A percentile compares a stretch with the other conserved stretches of the same genome.
phyloP scores from a whole-genome alignment of 108 stramenopile genomes.

The Nitzschia inconspicua region DNA sequence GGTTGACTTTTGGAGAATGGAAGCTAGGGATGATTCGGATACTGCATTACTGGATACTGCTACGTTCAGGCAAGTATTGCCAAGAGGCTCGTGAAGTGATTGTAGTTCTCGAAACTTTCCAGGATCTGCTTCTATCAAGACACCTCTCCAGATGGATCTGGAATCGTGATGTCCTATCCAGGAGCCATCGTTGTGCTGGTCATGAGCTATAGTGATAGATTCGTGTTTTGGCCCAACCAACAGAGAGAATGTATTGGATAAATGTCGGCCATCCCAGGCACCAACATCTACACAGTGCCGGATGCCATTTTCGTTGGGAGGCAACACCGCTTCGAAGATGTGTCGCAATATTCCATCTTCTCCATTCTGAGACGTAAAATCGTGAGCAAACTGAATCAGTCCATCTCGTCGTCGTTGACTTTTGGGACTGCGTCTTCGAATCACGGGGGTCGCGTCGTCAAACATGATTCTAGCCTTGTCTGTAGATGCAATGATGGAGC shows the following conservation, averaged over 20 bases:
- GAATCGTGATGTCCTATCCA: background rate
- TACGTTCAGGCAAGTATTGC: conserved; percentile 40
- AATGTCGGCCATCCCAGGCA: conserved; percentile 83
- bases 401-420: conserved; percentile 53
- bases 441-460: conserved; percentile 10
- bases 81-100: conserved; percentile 44
- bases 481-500: no score
- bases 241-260: conserved; percentile 70
- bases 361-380: conserved; percentile 68
- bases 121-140: conserved; percentile 75
- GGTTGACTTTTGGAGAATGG: conserved; percentile 25
- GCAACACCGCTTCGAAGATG: conserved; percentile 45
- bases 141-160: conserved; percentile 51
- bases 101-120: conserved; percentile 43
- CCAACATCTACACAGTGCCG: conserved; percentile 80
- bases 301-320: conserved; percentile 1
- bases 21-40: conserved; percentile 21
- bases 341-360: conserved; percentile 76
- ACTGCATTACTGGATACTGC: conserved; percentile 29
- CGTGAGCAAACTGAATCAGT: conserved; percentile 56
- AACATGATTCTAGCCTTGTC: no score
- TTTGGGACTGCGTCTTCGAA: conserved; percentile 26
- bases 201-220: no score
- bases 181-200: background rate
- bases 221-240: no score